Percentiles rank a stretch among this genome's conserved stretches.
phyloP scores from a whole-genome alignment of 805 yeast genomes.

The Hanseniaspora valbyensis region DNA sequence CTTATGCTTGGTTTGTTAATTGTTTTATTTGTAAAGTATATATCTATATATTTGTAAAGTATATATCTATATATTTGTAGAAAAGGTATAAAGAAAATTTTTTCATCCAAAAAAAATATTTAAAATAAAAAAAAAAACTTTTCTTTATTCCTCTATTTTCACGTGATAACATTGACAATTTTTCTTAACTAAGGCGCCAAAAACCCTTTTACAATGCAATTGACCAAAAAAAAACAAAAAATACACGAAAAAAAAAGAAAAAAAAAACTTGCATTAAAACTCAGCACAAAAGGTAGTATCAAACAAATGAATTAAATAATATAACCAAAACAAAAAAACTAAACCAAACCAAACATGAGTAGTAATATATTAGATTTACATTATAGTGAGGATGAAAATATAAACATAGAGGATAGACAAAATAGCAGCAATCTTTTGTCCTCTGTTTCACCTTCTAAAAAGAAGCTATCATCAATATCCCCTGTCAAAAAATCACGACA shows the following conservation, averaged over 20 bases:
- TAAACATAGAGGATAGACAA: conserved; percentile 6
- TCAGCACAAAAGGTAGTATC: no score
- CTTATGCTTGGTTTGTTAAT: neutral
- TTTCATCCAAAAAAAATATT: no score
- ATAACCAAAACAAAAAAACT: neutral
- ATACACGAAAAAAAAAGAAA: neutral
- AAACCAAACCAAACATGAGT: neutral
- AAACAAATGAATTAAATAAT: neutral
- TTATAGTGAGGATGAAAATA: conserved; percentile 9
- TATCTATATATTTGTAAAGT: no score
- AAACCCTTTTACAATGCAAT: no score
- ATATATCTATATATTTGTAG: no score
- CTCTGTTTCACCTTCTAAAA: conserved; percentile 9
- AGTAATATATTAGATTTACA: neutral
- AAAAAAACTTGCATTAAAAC: neutral
- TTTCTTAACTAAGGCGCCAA: no score
- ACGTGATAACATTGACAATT: no score
- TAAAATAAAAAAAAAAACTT: no score
- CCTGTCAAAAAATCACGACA: conserved; percentile 2
- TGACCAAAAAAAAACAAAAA: neutral
- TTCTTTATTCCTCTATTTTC: no score
- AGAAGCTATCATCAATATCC: neutral
- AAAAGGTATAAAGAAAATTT: no score
- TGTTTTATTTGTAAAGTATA: neutral
- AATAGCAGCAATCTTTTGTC: conserved; percentile 1